Evolutionary conservation across 352 stramenopile species (phyloP).

Genomic region (Globisporangium cylindrosporum): DNA sequence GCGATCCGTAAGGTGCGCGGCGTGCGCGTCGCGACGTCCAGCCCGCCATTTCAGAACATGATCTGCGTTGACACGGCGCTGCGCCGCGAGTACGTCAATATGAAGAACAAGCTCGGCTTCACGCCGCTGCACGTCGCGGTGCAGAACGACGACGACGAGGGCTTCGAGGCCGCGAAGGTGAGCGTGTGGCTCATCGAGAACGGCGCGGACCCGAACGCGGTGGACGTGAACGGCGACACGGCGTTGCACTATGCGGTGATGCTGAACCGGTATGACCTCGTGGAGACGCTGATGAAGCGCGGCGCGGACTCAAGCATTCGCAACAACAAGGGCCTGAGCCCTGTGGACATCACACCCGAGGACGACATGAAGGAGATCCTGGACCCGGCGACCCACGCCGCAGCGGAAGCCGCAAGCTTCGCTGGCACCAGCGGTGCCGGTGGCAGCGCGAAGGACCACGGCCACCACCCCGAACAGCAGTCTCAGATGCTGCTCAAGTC

Average conservation of each 20-base stretch:
- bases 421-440: slow-evolving; percentile 16
- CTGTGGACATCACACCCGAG: slow-evolving; percentile 70
- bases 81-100: slow-evolving; percentile 82
- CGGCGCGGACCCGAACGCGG: slow-evolving; percentile 70
- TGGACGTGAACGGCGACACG: slow-evolving; percentile 81
- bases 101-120: slow-evolving; percentile 85
- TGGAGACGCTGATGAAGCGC: slow-evolving; percentile 86
- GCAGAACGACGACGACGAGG: slow-evolving; percentile 88
- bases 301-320: slow-evolving; percentile 70
- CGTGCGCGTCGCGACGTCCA: slow-evolving; percentile 71
- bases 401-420: slow-evolving; percentile 27
- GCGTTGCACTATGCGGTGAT: slow-evolving; percentile 85
- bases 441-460: slow-evolving; percentile 18
- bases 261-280: slow-evolving; percentile 74
- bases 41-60: slow-evolving; percentile 82
- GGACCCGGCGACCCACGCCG: slow-evolving; percentile 43
- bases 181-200: slow-evolving; percentile 88
- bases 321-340: slow-evolving; percentile 66
- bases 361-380: slow-evolving; percentile 80
- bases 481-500: slow-evolving; percentile 37
- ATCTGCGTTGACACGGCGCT: slow-evolving; percentile 85
- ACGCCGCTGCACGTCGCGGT: slow-evolving; percentile 76
- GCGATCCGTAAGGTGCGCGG: slow-evolving; percentile 83
- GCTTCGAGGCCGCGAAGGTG: slow-evolving; percentile 86
- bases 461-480: slow-evolving; percentile 19